A percentile compares a stretch with the other conserved stretches of the same genome.
Evolutionary conservation across 1,284 basidiomycete species (phyloP).

Genomic region (Ustanciosporium gigantosporum): DNA sequence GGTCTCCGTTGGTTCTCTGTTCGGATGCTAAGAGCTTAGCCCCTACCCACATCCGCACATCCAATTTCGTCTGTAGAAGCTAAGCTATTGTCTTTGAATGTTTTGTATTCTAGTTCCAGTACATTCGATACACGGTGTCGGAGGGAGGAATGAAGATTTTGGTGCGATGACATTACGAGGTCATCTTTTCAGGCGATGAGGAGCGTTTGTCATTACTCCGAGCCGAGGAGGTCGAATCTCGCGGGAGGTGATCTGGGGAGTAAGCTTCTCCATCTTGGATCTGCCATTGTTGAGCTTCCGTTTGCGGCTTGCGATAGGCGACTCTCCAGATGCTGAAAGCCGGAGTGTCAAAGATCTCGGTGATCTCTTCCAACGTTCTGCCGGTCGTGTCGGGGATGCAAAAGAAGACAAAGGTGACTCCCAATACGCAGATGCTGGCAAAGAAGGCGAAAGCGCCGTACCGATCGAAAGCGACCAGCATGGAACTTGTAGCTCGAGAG

Average conservation of each 20-base stretch:
- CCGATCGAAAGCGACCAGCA: slow-evolving; percentile 6
- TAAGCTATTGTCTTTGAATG: no score
- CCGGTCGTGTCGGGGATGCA: slow-evolving; percentile 9
- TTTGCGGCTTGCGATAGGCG: not conserved
- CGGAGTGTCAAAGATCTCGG: slow-evolving; percentile 4
- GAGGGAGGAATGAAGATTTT: no score
- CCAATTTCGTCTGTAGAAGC: no score
- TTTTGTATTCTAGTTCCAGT: no score
- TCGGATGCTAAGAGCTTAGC: no score
- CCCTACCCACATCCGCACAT: no score
- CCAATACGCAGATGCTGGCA: slow-evolving; percentile 2
- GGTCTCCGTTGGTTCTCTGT: no score
- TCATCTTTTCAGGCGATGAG: not conserved
- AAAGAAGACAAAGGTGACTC: slow-evolving; percentile 5
- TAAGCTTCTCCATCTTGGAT: not conserved
- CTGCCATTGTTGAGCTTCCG: not conserved
- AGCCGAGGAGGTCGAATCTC: not conserved
- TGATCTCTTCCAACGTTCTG: slow-evolving; percentile 8
- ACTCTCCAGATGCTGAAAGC: slow-evolving; percentile 11
- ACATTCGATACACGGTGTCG: no score
- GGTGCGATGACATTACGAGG: no score
- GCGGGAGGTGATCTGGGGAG: not conserved
- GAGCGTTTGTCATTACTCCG: not conserved
- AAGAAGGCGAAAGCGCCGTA: slow-evolving; percentile 8
- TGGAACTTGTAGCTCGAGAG: slow-evolving; percentile 6